A percentile compares a stretch with the other conserved stretches of the same genome.
phyloP scores from a whole-genome alignment of 805 yeast genomes.

The Schizosaccharomyces japonicus region DNA sequence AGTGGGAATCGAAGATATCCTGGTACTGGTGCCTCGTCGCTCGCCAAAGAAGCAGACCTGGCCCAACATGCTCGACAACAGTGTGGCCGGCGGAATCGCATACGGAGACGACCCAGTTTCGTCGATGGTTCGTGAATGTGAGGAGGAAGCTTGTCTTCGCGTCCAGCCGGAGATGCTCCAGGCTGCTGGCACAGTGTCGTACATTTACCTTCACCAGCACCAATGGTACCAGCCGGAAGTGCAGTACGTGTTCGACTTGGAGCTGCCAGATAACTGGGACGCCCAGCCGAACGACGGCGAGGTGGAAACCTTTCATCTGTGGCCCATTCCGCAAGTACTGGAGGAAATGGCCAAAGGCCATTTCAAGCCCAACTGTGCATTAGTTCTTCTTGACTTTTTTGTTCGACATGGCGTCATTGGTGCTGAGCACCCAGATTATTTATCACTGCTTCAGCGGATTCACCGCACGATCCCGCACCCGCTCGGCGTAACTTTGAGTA shows the following conservation, averaged over 20 bases:
- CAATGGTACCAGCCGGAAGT: slow-evolving; percentile 49
- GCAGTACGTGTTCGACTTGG: slow-evolving; percentile 42
- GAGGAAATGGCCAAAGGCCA: slow-evolving; percentile 27
- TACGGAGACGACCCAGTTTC: slow-evolving; percentile 52
- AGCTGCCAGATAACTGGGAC: slow-evolving; percentile 22
- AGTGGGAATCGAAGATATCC: too few species aligned
- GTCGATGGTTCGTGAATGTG: slow-evolving; percentile 64
- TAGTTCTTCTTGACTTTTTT: slow-evolving; percentile 55
- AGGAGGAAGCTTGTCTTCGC: slow-evolving; percentile 71
- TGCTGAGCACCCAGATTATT: slow-evolving; percentile 33
- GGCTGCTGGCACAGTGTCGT: slow-evolving; percentile 34
- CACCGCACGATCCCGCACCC: slow-evolving; percentile 62
- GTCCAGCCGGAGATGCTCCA: background rate
- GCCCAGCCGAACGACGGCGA: slow-evolving; percentile 53
- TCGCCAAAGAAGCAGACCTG: slow-evolving; percentile 59
- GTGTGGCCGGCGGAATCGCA: slow-evolving; percentile 88
- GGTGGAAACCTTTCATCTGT: slow-evolving; percentile 44
- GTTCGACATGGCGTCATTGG: slow-evolving; percentile 61
- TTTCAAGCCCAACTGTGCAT: slow-evolving; percentile 77
- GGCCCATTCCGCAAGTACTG: slow-evolving; percentile 29
- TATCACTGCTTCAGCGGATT: slow-evolving; percentile 32
- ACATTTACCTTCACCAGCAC: slow-evolving; percentile 15
- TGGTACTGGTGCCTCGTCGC: slow-evolving; percentile 76
- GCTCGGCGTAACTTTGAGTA: too few species aligned
- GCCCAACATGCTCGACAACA: slow-evolving; percentile 79